Evolutionary conservation across 805 yeast genomes (phyloP).

Genomic region (Saitoella complicata): DNA sequence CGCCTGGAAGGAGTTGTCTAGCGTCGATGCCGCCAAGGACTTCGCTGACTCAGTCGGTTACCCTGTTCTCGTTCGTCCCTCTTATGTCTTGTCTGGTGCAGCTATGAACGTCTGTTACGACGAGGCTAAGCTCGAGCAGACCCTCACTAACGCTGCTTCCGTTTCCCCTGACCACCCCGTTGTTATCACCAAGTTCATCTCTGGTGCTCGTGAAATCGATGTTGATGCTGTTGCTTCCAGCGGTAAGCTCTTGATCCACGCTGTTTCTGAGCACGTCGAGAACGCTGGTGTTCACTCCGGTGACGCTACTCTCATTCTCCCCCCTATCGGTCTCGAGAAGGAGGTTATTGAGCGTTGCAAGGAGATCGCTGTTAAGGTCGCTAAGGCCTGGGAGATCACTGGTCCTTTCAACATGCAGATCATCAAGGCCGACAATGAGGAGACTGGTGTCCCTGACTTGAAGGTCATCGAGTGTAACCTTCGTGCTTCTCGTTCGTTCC

Average conservation of each 20-base stretch:
- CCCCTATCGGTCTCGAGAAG: constrained; percentile 87
- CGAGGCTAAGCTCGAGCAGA: constrained; percentile 69
- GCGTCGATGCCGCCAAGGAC: constrained; percentile 77
- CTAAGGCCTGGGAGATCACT: constrained; percentile 83
- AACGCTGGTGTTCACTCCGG: constrained; percentile 99
- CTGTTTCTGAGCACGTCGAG: constrained; percentile 95
- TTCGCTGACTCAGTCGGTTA: constrained; percentile 83
- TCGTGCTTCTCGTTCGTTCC: constrained; percentile 98
- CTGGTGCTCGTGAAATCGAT: constrained; percentile 93
- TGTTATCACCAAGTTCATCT: constrained; percentile 90
- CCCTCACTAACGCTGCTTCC: constrained; percentile 85
- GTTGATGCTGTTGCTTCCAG: constrained; percentile 97
- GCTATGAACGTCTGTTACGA: constrained; percentile 97
- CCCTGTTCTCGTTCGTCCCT: constrained; percentile 95
- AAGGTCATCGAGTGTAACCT: constrained; percentile 98
- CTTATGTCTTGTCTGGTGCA: constrained; percentile 94
- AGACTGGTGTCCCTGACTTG: constrained; percentile 36
- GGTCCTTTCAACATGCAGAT: constrained; percentile 97
- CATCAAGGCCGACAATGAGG: constrained; percentile 75
- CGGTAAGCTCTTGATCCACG: constrained; percentile 91
- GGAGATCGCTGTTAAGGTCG: constrained; percentile 90
- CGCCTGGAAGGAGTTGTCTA: constrained; percentile 95
- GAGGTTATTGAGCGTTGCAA: constrained; percentile 73
- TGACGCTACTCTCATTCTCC: constrained; percentile 93
- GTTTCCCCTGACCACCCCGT: constrained; percentile 98